Percentiles rank a stretch among this genome's conserved stretches.
These are phyloP conservation scores for Lactarius sanguifluus DNA, from an alignment of 768 basidiomycete genomes.

Conservation along the genomic window DNA sequence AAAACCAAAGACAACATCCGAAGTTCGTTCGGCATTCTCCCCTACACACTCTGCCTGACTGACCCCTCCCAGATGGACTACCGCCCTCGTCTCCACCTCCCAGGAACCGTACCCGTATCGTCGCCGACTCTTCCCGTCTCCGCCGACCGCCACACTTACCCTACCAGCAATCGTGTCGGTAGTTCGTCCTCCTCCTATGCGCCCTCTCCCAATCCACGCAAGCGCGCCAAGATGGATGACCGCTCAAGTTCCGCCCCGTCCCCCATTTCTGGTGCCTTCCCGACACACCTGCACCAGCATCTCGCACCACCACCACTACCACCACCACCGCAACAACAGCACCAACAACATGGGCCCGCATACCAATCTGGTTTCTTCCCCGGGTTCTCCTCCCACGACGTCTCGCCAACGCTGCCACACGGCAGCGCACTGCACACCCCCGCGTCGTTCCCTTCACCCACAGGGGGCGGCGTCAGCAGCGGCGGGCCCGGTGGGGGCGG, in stretches of 20 bases:
- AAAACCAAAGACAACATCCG: slow-evolving; percentile 26
- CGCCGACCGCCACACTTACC: slow-evolving; percentile 33
- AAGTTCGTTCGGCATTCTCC: slow-evolving; percentile 30
- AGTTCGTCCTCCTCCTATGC: slow-evolving; percentile 18
- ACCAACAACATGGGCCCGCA: background rate
- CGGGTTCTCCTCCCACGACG: background rate
- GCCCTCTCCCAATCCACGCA: slow-evolving; percentile 24
- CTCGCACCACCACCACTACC: slow-evolving; percentile 6
- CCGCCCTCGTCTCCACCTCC: slow-evolving; percentile 26
- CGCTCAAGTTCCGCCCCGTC: slow-evolving; percentile 5
- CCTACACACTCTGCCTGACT: background rate
- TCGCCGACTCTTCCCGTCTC: slow-evolving; percentile 33
- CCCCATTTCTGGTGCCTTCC: slow-evolving; percentile 14
- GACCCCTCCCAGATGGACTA: slow-evolving; percentile 29
- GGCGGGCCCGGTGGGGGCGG: background rate
- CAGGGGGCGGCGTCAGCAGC: slow-evolving; percentile 4
- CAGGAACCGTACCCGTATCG: slow-evolving; percentile 11
- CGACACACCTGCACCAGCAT: slow-evolving; percentile 14
- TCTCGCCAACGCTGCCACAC: slow-evolving; percentile 10
- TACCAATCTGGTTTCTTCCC: slow-evolving; percentile 17
- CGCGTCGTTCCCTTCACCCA: slow-evolving; percentile 18
- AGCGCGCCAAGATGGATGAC: slow-evolving; percentile 21
- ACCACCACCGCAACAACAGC: background rate
- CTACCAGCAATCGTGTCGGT: slow-evolving; percentile 27
- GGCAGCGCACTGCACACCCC: slow-evolving; percentile 10